Conservation (phyloP, 192 early-diverging fungal species). For the Coemansia reversa region DNA sequence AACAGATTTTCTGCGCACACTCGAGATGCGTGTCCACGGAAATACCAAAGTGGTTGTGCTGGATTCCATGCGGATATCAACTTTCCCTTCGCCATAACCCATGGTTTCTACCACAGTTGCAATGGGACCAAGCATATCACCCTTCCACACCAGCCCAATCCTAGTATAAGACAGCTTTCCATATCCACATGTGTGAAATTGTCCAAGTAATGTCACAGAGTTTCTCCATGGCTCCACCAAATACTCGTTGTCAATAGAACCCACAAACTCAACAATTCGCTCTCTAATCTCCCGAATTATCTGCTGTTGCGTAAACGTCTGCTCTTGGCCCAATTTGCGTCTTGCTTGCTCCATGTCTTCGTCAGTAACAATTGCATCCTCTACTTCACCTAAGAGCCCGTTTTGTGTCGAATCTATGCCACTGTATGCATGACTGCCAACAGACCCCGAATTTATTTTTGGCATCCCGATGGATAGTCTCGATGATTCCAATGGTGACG, state of each 20-base stretch:
- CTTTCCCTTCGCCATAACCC: not conserved
- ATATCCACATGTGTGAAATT: conserved; percentile 45
- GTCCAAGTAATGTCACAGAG: conserved; percentile 34
- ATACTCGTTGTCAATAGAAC: not conserved
- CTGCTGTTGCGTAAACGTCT: conserved; percentile 45
- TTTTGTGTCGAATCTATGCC: not conserved
- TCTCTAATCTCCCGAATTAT: conserved; percentile 39
- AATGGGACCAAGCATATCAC: conserved; percentile 22
- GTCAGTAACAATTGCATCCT: conserved; percentile 42
- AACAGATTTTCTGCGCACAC: conserved; percentile 27
- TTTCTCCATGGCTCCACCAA: not conserved
- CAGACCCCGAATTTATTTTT: not conserved
- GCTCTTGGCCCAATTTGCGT: conserved; percentile 38
- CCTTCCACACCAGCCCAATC: conserved; percentile 23
- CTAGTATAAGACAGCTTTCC: conserved; percentile 17
- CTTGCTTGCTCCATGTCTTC: conserved; percentile 27
- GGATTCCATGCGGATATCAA: not conserved
- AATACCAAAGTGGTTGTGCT: conserved; percentile 23
- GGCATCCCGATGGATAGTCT: not conserved
- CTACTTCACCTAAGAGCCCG: conserved; percentile 40
- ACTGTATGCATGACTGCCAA: not conserved
- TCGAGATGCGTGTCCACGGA: conserved; percentile 35
- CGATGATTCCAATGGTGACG: not conserved
- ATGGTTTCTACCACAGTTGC: conserved; percentile 18
- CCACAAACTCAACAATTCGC: conserved; percentile 20